phyloP scores from a whole-genome alignment of 1,284 basidiomycete species.

The Pholiota adiposa region DNA sequence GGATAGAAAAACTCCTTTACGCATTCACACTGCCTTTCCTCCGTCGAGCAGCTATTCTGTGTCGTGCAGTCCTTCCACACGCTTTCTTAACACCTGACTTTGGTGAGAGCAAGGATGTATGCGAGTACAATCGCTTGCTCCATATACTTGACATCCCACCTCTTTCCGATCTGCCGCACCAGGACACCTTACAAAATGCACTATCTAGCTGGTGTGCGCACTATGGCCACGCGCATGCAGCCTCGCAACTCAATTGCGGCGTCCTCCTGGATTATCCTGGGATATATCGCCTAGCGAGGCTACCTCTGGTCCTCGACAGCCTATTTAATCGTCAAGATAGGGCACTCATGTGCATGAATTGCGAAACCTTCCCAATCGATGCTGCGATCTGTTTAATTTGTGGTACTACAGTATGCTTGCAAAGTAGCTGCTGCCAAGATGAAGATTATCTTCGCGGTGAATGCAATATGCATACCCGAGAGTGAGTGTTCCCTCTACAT shows the following conservation, averaged over 20 bases:
- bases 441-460: slow-evolving; percentile 74
- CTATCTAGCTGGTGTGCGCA: slow-evolving; percentile 85
- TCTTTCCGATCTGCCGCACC: slow-evolving; percentile 75
- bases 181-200: slow-evolving; percentile 83
- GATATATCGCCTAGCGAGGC: slow-evolving; percentile 82
- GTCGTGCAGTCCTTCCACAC: slow-evolving; percentile 73
- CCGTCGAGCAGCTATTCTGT: slow-evolving; percentile 88
- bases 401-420: slow-evolving; percentile 87
- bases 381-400: slow-evolving; percentile 94
- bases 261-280: slow-evolving; percentile 84
- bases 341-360: slow-evolving; percentile 76
- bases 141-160: slow-evolving; percentile 77
- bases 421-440: slow-evolving; percentile 92
- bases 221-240: slow-evolving; percentile 75
- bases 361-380: slow-evolving; percentile 81
- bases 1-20: slow-evolving; percentile 88
- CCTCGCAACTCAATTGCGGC: slow-evolving; percentile 73
- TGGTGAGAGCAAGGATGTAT: slow-evolving; percentile 38
- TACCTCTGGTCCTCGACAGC: slow-evolving; percentile 85
- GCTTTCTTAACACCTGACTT: slow-evolving; percentile 57
- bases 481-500: slow-evolving; percentile 58
- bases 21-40: slow-evolving; percentile 93
- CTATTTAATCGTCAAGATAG: slow-evolving; percentile 77
- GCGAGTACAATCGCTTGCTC: slow-evolving; percentile 85
- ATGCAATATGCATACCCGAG: slow-evolving; percentile 94